Base-by-base conservation (phyloP, 371 early-diverging fungal species). In the Mycotypha africana region DNA sequence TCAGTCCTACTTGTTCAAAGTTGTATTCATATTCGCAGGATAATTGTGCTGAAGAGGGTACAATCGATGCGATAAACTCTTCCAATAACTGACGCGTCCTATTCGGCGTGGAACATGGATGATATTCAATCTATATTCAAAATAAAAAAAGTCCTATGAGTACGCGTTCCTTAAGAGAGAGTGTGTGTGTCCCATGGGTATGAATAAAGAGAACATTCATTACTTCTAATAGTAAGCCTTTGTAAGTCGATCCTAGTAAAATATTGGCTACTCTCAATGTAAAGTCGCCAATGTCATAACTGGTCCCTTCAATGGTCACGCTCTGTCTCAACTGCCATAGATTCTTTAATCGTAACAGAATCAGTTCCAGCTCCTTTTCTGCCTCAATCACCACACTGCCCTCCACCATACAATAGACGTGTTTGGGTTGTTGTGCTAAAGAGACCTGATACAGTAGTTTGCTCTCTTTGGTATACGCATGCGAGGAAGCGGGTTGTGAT, bases 351-450 rank as follows among this genome's bases (percentile, higher is more conserved):
- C 70, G 59, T 6, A 66, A 59, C 17, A 74, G 52, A 33, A 74
- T 65, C 12, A 61, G 42, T 51, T 74, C 75, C 34, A 70, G 45
- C 45, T 74, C 75, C 26, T 66, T 67, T 47, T 70, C 75, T n/a
- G 68, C 75, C 50, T 70, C 75, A 0, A 74, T 61, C 0, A 74
- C 65, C 4, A 74, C 75, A 45, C 71, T 64, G 4, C 70, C 75
- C 16, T 74, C 75, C 4, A 74, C 75, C 75, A 74, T 74, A 41
- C 75, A 74, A 48, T 74, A 74, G 0, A 68, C 64, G 30, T 68
- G 62, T 12, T 71, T 57, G 7, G 75, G 68, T 11, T 66, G 66
- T 45, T 74, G 75, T 14, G 63, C 62, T 15, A 74, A 47, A 1
- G 71, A 56, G n/a, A 74, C 71, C 52, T 70, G 70, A 20, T 68